Percentiles rank a stretch among this genome's conserved stretches.
These are phyloP conservation scores for Microstroma glucosiphilum DNA, from an alignment of 1,284 basidiomycete species.

Conservation along the genomic window DNA sequence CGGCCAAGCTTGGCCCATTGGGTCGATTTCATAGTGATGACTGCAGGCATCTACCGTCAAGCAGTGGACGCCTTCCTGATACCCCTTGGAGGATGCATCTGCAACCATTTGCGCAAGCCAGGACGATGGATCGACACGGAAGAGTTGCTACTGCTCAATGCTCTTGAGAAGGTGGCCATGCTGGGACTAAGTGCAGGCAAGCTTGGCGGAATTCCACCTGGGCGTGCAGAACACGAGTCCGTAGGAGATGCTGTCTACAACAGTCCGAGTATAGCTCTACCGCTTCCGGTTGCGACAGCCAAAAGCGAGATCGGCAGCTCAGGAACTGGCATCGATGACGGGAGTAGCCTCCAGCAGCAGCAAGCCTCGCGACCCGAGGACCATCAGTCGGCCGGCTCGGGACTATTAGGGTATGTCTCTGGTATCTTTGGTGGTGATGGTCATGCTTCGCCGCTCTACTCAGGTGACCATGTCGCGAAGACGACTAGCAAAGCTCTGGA, in stretches of 20 bases:
- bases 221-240: background rate
- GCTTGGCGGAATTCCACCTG: background rate
- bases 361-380: slow-evolving; percentile 14
- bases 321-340: background rate
- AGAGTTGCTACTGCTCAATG: slow-evolving; percentile 30
- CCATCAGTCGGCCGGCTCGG: background rate
- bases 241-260: background rate
- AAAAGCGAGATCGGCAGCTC: background rate
- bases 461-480: slow-evolving; percentile 1
- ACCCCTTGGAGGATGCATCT: slow-evolving; percentile 73
- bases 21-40: slow-evolving; percentile 92
- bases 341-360: background rate
- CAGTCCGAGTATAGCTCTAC: background rate
- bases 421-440: slow-evolving; percentile 32
- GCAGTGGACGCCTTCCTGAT: slow-evolving; percentile 64
- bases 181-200: slow-evolving; percentile 9
- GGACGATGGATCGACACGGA: slow-evolving; percentile 28
- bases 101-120: slow-evolving; percentile 63
- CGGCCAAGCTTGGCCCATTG: slow-evolving; percentile 81
- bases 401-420: slow-evolving; percentile 34
- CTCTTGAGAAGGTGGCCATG: slow-evolving; percentile 28
- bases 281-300: background rate
- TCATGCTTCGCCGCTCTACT: background rate
- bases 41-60: slow-evolving; percentile 72
- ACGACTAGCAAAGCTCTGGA: background rate